These are phyloP conservation scores for Patellaria atrata DNA, from an alignment of 495 filamentous ascomycete species.

Conservation along the genomic window DNA sequence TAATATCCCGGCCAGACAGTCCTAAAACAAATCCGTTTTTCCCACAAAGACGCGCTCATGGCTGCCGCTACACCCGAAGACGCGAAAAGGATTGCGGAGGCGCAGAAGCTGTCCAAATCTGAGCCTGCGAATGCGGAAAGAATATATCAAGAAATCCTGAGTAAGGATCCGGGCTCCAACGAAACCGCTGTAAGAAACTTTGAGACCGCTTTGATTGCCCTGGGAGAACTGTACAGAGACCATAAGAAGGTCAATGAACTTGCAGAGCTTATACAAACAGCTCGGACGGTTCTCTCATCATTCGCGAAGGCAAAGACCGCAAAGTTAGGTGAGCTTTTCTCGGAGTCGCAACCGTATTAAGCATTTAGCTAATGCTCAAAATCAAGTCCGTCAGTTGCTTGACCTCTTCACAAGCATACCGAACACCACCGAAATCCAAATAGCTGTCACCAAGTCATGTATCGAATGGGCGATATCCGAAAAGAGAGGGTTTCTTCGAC, in stretches of 20 bases:
- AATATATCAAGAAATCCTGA: constrained; percentile 77
- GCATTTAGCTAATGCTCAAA: not conserved
- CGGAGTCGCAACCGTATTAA: too few species aligned
- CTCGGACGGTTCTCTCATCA: constrained; percentile 76
- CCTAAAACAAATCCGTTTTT: not conserved
- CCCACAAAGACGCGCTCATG: constrained; percentile 27
- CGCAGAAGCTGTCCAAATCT: constrained; percentile 64
- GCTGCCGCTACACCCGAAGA: constrained; percentile 35
- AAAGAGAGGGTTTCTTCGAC: constrained; percentile 83
- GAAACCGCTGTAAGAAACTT: constrained; percentile 80
- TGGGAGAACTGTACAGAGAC: constrained; percentile 88
- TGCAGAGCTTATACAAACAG: constrained; percentile 78
- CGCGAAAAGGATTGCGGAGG: constrained; percentile 60
- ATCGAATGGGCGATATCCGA: constrained; percentile 98
- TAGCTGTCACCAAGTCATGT: constrained; percentile 86
- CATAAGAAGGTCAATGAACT: constrained; percentile 67
- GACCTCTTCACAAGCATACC: constrained; percentile 90
- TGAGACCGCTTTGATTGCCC: constrained; percentile 63
- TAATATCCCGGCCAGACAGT: not conserved
- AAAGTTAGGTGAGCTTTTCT: constrained; percentile 71
- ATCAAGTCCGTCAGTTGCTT: constrained; percentile 82
- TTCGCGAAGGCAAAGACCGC: constrained; percentile 99
- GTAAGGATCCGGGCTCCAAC: constrained; percentile 64
- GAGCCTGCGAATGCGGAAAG: constrained; percentile 67
- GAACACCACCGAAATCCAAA: constrained; percentile 83